Conservation (phyloP, 2,329 filamentous ascomycete species). For the Arthrocladium fulminans region DNA sequence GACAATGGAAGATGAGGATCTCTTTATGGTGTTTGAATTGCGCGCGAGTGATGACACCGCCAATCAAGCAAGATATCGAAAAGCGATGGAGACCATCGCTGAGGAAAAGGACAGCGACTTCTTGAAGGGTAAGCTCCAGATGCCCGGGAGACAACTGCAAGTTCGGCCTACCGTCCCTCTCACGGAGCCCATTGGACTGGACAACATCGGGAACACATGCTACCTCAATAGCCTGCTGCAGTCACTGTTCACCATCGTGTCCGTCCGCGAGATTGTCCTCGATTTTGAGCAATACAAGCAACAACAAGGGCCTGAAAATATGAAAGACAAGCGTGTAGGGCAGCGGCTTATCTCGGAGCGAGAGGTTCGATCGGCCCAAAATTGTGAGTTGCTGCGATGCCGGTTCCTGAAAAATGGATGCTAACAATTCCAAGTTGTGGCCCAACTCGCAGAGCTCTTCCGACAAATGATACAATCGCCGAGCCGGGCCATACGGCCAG, state of each 20-base stretch:
- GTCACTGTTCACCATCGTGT: constrained; percentile 82
- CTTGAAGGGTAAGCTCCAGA: constrained; percentile 18
- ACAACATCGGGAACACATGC: constrained; percentile 95
- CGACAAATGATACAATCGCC: constrained; percentile 57
- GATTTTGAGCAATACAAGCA: constrained; percentile 64
- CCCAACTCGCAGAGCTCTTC: constrained; percentile 64
- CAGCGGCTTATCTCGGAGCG: constrained; percentile 55
- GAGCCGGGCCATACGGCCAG: constrained; percentile 57
- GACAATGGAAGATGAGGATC: constrained; percentile 42
- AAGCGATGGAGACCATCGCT: constrained; percentile 41
- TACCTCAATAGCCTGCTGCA: constrained; percentile 95
- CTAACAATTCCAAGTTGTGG: constrained; percentile 50
- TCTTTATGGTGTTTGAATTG: constrained; percentile 41
- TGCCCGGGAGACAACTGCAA: constrained; percentile 23
- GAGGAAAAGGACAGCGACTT: constrained; percentile 33
- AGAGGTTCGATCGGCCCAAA: constrained; percentile 54
- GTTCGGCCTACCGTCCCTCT: constrained; percentile 23
- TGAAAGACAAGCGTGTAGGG: constrained; percentile 65
- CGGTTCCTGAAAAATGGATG: background rate
- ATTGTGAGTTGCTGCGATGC: constrained; percentile 52
- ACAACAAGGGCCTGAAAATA: constrained; percentile 53
- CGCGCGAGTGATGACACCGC: constrained; percentile 38
- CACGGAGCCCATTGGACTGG: constrained; percentile 70
- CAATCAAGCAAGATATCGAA: constrained; percentile 38
- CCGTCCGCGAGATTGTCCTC: constrained; percentile 70